Base-by-base conservation (phyloP, 139 green algal genomes). In the Ettlia oleoabundans region DNA sequence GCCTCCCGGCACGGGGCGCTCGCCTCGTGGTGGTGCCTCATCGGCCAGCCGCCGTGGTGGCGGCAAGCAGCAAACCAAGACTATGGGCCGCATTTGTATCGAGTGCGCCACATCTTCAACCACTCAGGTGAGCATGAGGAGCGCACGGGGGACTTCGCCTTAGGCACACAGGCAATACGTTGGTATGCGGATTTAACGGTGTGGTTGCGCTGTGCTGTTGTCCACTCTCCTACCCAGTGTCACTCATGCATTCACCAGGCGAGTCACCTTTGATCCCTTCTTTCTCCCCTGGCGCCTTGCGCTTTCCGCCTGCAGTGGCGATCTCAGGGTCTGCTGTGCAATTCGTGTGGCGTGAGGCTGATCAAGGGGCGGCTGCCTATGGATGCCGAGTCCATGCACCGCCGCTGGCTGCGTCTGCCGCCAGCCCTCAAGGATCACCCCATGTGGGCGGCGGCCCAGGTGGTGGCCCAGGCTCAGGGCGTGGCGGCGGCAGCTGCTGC, bases 311-410 rank as follows among this genome's bases (percentile, higher is more conserved):
- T 37, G 53, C 73, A 80, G 73, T 80, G 73, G 73, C 73, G 73
- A 35, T 80, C 73, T 35, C 73, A 80, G 35, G 73, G 73, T 35
- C 73, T 80, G 73, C 73, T 80, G 32, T 80, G 73, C 73, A 80
- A 80, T 53, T 37, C 21, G 6, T 80, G 73, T 53, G 73, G 73
- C 9, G 73, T 80, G 22, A 80, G 68, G 73, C 73, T 80, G 1
- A 80, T 80, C 73, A 80, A 80, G 73, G 73, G 73, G 35, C 52
- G 73, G 18, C 73, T 80, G 73, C 73, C 52, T 0, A 80, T 80
- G 73, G 40, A 55, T 22, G 2, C 40, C 6, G 53, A 80, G 2
- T 68, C 73, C 35, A 80, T 80, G 73, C 52, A 80, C 53, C 73
- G 73, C 53, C 73, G 73, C 51, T 80, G 40, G 30, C 73, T 53